phyloP scores from a whole-genome alignment of 2,329 filamentous ascomycete genomes.

The Onygenales sp. region DNA sequence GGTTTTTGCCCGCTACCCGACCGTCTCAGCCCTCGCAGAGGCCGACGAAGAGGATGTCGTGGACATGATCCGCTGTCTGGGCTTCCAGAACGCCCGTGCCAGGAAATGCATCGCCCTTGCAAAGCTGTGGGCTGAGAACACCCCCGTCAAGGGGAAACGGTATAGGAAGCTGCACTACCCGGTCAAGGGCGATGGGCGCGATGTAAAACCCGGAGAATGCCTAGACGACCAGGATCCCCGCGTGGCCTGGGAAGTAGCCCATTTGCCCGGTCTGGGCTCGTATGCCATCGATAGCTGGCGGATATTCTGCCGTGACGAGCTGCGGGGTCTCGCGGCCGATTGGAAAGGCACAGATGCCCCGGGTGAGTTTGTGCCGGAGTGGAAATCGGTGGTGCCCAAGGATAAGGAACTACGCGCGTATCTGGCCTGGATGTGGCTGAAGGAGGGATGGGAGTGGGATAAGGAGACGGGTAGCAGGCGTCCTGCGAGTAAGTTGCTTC shows the following conservation, averaged over 20 bases:
- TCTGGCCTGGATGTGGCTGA: slow-evolving; percentile 84
- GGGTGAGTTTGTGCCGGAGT: slow-evolving; percentile 65
- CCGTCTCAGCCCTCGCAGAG: slow-evolving; percentile 51
- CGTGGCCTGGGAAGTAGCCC: slow-evolving; percentile 71
- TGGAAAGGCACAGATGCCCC: slow-evolving; percentile 53
- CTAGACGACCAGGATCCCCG: slow-evolving; percentile 41
- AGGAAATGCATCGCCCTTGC: slow-evolving; percentile 62
- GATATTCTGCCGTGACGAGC: slow-evolving; percentile 77
- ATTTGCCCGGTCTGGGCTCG: slow-evolving; percentile 64
- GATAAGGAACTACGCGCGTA: slow-evolving; percentile 89
- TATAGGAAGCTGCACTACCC: slow-evolving; percentile 52
- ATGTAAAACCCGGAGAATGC: slow-evolving; percentile 39
- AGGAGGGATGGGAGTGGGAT: slow-evolving; percentile 77
- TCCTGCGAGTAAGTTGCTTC: slow-evolving; percentile 28
- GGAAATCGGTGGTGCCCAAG: slow-evolving; percentile 72
- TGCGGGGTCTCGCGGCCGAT: slow-evolving; percentile 56
- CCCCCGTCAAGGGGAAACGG: slow-evolving; percentile 51
- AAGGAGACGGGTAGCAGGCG: slow-evolving; percentile 51
- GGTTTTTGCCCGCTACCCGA: slow-evolving; percentile 60
- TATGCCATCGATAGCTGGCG: slow-evolving; percentile 88
- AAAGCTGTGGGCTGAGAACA: slow-evolving; percentile 53
- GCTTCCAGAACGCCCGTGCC: slow-evolving; percentile 60
- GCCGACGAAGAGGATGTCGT: slow-evolving; percentile 50
- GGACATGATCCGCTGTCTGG: slow-evolving; percentile 58
- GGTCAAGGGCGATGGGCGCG: slow-evolving; percentile 37